Evolutionary conservation across 148 eudicot genomes (phyloP).

Genomic region (Rhododendron williamsianum): DNA sequence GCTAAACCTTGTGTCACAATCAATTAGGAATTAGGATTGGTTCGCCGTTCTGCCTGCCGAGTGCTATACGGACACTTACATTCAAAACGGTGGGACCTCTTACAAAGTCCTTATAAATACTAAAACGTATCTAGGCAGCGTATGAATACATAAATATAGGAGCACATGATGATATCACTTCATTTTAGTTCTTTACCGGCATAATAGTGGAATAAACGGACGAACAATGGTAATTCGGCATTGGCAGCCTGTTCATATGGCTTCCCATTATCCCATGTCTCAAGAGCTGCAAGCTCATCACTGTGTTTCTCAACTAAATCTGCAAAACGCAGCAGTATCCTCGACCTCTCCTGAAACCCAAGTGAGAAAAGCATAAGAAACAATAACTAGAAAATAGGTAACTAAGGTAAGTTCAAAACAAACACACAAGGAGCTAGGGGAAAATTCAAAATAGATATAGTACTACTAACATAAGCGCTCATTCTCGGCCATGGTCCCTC

Average conservation of each 20-base stretch:
- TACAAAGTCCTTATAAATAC: neutral
- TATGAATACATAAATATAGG: neutral
- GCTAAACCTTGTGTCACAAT: neutral
- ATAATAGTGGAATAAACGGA: slow-evolving; percentile 54
- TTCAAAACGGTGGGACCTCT: neutral
- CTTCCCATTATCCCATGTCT: slow-evolving; percentile 64
- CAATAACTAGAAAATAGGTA: neutral
- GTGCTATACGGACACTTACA: neutral
- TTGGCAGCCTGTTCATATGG: slow-evolving; percentile 40
- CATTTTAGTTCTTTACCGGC: slow-evolving; percentile 35
- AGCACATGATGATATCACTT: neutral
- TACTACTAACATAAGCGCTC: slow-evolving; percentile 70
- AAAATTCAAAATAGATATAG: neutral
- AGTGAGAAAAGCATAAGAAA: neutral
- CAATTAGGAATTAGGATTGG: neutral
- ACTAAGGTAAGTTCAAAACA: neutral
- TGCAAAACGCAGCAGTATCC: slow-evolving; percentile 48
- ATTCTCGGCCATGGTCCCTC: slow-evolving; percentile 99
- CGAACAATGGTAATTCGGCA: slow-evolving; percentile 43
- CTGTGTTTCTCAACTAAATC: slow-evolving; percentile 58
- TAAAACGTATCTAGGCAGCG: neutral
- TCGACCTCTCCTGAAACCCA: slow-evolving; percentile 44
- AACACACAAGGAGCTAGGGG: no score
- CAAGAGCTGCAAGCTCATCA: slow-evolving; percentile 55
- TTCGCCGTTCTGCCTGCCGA: neutral